Percentiles rank a stretch among this genome's conserved stretches.
Conservation (phyloP, 768 basidiomycete genomes). For the Calocybe gangraenosa region DNA sequence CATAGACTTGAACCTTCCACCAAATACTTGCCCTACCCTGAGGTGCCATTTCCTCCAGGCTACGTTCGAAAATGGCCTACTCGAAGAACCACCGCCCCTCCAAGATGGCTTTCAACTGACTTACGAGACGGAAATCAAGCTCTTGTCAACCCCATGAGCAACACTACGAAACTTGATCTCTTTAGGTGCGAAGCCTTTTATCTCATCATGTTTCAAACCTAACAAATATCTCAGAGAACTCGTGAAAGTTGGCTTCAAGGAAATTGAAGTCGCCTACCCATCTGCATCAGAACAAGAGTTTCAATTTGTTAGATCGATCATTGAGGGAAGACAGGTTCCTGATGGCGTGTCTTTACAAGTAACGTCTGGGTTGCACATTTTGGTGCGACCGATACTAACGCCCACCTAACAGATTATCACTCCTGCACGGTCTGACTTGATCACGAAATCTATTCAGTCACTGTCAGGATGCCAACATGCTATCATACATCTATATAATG, state of each 20-base stretch:
- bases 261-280: constrained; percentile 84
- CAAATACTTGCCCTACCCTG: constrained; percentile 69
- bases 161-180: constrained; percentile 51
- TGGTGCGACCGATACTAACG: neutral
- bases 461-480: constrained; percentile 71
- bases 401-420: constrained; percentile 58
- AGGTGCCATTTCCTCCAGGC: constrained; percentile 43
- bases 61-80: constrained; percentile 71
- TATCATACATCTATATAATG: constrained; percentile 88
- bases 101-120: constrained; percentile 82
- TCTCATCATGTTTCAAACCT: constrained; percentile 35
- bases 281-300: constrained; percentile 82
- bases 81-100: constrained; percentile 53
- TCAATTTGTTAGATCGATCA: constrained; percentile 65
- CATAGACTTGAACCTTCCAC: constrained; percentile 58
- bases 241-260: constrained; percentile 76
- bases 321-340: constrained; percentile 60
- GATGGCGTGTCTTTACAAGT: constrained; percentile 83
- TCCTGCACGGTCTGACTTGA: constrained; percentile 76
- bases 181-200: constrained; percentile 29
- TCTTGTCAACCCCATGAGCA: constrained; percentile 81
- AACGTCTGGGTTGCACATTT: constrained; percentile 15
- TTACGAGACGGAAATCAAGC: constrained; percentile 83
- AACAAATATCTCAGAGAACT: constrained; percentile 61
- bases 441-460: constrained; percentile 68